phyloP scores from a whole-genome alignment of 129 eudicot species.

The Erigeron canadensis region DNA sequence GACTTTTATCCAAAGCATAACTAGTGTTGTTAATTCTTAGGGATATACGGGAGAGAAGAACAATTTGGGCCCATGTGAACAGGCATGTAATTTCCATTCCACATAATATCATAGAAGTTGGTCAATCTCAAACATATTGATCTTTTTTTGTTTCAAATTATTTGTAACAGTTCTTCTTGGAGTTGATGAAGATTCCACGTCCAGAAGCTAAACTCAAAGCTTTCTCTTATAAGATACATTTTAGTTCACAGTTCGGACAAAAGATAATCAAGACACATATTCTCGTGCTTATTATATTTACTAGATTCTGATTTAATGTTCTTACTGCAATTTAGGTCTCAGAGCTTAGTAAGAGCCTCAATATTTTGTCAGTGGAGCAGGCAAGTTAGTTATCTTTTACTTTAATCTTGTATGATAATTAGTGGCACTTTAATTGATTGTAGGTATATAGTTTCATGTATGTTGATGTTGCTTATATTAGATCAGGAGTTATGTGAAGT shows the following conservation, averaged over 20 bases:
- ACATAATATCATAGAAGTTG: conserved; percentile 9
- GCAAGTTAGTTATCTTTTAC: conserved; percentile 18
- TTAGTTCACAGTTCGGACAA: conserved; percentile 59
- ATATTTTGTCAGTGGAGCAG: conserved; percentile 69
- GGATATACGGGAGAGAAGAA: conserved; percentile 74
- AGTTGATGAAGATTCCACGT: conserved; percentile 88
- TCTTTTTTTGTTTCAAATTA: conserved; percentile 20
- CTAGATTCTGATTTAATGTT: conserved; percentile 13
- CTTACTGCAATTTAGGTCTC: conserved; percentile 49
- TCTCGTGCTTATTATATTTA: conserved; percentile 11
- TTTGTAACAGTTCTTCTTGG: conserved; percentile 70
- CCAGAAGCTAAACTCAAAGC: conserved; percentile 82
- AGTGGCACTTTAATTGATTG: conserved; percentile 9
- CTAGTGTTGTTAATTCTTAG: conserved; percentile 43
- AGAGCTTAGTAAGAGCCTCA: conserved; percentile 60
- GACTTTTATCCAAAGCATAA: conserved; percentile 10
- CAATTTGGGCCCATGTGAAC: conserved; percentile 79
- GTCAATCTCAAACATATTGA: background rate
- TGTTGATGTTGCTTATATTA: conserved; percentile 44
- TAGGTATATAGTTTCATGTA: conserved; percentile 14
- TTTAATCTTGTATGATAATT: background rate
- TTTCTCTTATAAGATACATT: conserved; percentile 81
- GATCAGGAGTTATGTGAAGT: conserved; percentile 77
- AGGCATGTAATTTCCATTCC: conserved; percentile 41
- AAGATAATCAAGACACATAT: conserved; percentile 6